These are phyloP conservation scores for Lagenidium giganteum DNA, from an alignment of 352 stramenopile species.

Conservation along the genomic window DNA sequence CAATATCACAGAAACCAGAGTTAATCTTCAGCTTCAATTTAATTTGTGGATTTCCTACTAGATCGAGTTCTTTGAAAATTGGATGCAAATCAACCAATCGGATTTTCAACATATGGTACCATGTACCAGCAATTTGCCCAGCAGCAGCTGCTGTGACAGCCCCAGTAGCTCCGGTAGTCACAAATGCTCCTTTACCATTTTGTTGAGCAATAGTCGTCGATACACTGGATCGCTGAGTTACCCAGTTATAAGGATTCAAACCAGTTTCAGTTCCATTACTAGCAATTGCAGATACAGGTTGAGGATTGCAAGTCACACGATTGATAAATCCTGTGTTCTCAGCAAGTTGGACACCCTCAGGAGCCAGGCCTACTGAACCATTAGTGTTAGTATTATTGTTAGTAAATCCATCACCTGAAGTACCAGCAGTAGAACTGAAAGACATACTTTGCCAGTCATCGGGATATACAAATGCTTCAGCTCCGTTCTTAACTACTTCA, in stretches of 20 bases:
- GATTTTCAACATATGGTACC: constrained; percentile 19
- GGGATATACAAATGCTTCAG: constrained; percentile 13
- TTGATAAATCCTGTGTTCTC: too few species aligned
- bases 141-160: constrained; percentile 1
- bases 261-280: too few species aligned
- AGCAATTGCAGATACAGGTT: too few species aligned
- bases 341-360: too few species aligned
- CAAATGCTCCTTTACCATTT: constrained; percentile 6
- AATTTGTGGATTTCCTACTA: constrained; percentile 15
- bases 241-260: background rate
- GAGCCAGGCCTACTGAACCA: too few species aligned
- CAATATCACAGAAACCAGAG: constrained; percentile 6
- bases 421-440: constrained; percentile 1
- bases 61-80: constrained; percentile 20
- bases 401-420: background rate
- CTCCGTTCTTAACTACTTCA: constrained; percentile 13
- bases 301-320: too few species aligned
- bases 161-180: constrained; percentile 1
- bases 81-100: constrained; percentile 14
- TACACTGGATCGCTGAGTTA: background rate
- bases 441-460: constrained; percentile 19
- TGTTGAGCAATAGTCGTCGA: constrained; percentile 2
- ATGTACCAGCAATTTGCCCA: constrained; percentile 6
- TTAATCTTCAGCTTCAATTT: constrained; percentile 11
- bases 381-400: too few species aligned